phyloP scores from a whole-genome alignment of 306 rosid species.

The Heteromeles arbutifolia region DNA sequence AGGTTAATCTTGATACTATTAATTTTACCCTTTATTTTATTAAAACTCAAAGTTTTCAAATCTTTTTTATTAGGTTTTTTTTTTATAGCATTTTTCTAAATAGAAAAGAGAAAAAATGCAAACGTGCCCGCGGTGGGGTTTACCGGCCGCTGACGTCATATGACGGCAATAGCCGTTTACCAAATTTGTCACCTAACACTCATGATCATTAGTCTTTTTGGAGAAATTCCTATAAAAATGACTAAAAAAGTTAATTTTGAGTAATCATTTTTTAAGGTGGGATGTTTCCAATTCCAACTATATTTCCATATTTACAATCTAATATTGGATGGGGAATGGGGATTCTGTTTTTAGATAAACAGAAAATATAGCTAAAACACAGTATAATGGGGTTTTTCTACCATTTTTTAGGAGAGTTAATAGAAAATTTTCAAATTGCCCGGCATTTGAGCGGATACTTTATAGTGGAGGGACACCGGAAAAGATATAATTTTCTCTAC shows the following conservation, averaged over 20 bases:
- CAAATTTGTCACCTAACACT: background rate
- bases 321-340: background rate
- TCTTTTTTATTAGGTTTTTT: too few species aligned
- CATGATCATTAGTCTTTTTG: background rate
- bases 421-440: too few species aligned
- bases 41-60: too few species aligned
- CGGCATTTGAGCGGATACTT: too few species aligned
- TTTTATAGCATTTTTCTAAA: too few species aligned
- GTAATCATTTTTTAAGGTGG: background rate
- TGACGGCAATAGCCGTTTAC: background rate
- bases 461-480: too few species aligned
- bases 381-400: too few species aligned
- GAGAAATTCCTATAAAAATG: background rate
- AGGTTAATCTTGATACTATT: accelerated
- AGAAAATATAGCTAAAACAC: background rate
- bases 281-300: background rate
- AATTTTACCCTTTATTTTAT: accelerated
- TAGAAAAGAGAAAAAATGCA: background rate
- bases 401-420: too few species aligned
- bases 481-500: too few species aligned
- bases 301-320: background rate
- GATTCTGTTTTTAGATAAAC: background rate
- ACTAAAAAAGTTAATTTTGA: background rate
- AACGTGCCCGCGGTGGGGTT: background rate
- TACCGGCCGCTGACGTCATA: background rate